phyloP scores from a whole-genome alignment of 371 early-diverging fungal species.

The Encephalitozoon romaleae region DNA sequence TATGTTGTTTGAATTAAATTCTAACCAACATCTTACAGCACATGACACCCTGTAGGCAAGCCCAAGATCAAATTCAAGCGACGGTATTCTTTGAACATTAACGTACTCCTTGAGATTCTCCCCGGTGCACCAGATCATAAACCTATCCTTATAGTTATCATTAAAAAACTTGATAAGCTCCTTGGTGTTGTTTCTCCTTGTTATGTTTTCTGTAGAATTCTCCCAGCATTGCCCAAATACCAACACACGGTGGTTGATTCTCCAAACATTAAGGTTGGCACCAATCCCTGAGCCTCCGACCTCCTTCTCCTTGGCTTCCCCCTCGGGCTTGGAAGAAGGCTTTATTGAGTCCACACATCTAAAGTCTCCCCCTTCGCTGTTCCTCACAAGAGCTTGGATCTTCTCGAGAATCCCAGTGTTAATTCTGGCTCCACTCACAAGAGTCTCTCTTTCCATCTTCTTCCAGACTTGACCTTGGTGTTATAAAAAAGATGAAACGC shows the following conservation, averaged over 20 bases:
- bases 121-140: constrained; percentile 58
- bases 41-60: not conserved
- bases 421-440: not conserved
- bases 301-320: not conserved
- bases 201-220: constrained; percentile 45
- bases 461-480: not conserved
- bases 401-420: not conserved
- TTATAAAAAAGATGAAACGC: constrained; percentile 1
- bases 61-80: constrained; percentile 14
- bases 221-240: constrained; percentile 60
- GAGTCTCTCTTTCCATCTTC: not conserved
- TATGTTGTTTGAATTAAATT: constrained; percentile 20
- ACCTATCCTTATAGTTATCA: constrained; percentile 58
- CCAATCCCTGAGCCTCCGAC: not conserved
- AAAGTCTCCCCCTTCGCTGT: not conserved
- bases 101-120: not conserved
- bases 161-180: constrained; percentile 62
- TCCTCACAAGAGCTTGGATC: constrained; percentile 10
- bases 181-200: constrained; percentile 59
- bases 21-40: constrained; percentile 28
- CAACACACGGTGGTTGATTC: constrained; percentile 55
- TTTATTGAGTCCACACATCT: not conserved
- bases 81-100: not conserved
- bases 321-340: not conserved
- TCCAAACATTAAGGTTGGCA: constrained; percentile 14